Evolutionary conservation across 169 alveolate species (phyloP).

Genomic region (Plasmodium relictum): DNA sequence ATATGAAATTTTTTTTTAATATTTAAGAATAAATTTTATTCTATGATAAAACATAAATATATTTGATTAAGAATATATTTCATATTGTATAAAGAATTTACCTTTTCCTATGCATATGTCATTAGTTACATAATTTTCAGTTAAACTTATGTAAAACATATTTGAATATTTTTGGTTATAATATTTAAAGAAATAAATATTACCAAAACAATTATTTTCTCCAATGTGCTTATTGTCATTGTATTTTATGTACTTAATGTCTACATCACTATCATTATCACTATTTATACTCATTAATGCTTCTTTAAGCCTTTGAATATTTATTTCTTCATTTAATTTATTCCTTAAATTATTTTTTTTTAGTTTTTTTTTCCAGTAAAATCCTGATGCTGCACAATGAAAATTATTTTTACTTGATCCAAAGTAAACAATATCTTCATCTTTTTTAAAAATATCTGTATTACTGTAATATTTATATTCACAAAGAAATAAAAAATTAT

Average conservation of each 20-base stretch:
- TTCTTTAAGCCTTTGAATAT: slow-evolving; percentile 32
- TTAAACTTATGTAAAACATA: slow-evolving; percentile 56
- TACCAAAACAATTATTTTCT: slow-evolving; percentile 44
- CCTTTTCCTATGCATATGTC: slow-evolving; percentile 67
- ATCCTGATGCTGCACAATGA: slow-evolving; percentile 75
- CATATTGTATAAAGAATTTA: not conserved
- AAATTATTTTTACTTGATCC: slow-evolving; percentile 54
- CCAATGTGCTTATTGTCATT: slow-evolving; percentile 30
- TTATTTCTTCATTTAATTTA: slow-evolving; percentile 47
- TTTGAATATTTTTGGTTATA: slow-evolving; percentile 70
- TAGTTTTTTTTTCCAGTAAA: slow-evolving; percentile 74
- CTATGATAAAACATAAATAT: not conserved
- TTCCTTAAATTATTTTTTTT: slow-evolving; percentile 57
- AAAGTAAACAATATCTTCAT: slow-evolving; percentile 52
- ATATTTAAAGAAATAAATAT: slow-evolving; percentile 53
- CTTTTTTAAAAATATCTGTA: slow-evolving; percentile 70
- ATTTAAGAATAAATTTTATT: not conserved
- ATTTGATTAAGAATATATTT: not conserved
- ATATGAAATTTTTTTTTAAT: not conserved
- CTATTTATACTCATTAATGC: slow-evolving; percentile 46
- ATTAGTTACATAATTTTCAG: slow-evolving; percentile 35
- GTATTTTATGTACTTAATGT: slow-evolving; percentile 32
- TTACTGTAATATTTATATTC: slow-evolving; percentile 74
- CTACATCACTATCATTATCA: slow-evolving; percentile 76
- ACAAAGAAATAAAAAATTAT: slow-evolving; percentile 69